Base-by-base conservation (phyloP, 768 basidiomycete genomes). In the Floccularia luteovirens region DNA sequence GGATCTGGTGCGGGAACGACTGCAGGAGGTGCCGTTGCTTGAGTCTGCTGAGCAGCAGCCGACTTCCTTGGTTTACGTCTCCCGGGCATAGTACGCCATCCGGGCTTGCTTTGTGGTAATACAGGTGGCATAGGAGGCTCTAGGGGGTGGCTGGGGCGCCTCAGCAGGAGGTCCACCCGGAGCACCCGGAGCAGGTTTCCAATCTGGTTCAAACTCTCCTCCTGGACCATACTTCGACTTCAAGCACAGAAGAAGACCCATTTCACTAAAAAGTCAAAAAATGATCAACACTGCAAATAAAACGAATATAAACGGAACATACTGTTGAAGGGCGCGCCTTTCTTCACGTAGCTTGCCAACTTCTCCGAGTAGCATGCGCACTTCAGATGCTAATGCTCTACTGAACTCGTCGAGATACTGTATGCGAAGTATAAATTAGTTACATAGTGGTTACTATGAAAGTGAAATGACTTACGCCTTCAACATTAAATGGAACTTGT, bases 381-480 rank as follows among this genome's bases (percentile, higher is more conserved):
- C 88, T 63, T 91, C 89, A 12, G 74, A 69, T 2, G 89, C 86
- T 33, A 91, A 61, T 1, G 89, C 82, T 56, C 79, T 84, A 58
- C 86, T 90, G 62, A 91, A 91, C 42, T 91, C 86, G 44, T 91
- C 83, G 11, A 91, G 71, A 55, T 91, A 90, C 83, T 88, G 32
- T 13, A 47, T 16, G 7, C n/a, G n/a, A n/a, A n/a, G 44, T 17
- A 49, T 28, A 4, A 40, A 24, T 14, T 44, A 19, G 19, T 4
- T 6, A 28, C 8, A 20, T 20, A 24, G 8, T 28, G 6, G 22
- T 14, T 11, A 12, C n/a, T 17, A 13, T 5, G 24, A 36, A 11
- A 2, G 2, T 24, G 13, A 22, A 31, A 37, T n/a, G 30, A 63
- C 81, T 38, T 62, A 90, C 88, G 20, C 76, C 75, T 69, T 87